Percentiles rank a stretch among this genome's conserved stretches.
phyloP scores from a whole-genome alignment of 805 yeast species.

The Candida cerambycidarum region DNA sequence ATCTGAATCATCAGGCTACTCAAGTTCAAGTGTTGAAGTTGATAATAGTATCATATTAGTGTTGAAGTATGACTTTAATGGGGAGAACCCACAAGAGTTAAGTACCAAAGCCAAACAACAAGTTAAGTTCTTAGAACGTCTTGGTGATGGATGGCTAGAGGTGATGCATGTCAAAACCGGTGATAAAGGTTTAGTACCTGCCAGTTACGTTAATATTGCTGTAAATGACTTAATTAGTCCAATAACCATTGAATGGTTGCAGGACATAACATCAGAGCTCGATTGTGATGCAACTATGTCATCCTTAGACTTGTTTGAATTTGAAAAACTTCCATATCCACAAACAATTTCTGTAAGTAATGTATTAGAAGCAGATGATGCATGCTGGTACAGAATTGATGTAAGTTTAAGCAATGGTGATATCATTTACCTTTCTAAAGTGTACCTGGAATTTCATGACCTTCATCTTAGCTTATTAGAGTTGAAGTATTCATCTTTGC shows the following conservation, averaged over 20 bases:
- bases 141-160: constrained; percentile 42
- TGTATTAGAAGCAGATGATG: constrained; percentile 25
- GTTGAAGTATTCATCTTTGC: constrained; percentile 18
- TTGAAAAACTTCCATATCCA: constrained; percentile 15
- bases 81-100: constrained; percentile 28
- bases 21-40: neutral
- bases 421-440: constrained; percentile 25
- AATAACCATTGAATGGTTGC: constrained; percentile 31
- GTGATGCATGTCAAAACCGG: constrained; percentile 29
- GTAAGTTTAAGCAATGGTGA: constrained; percentile 20
- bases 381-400: constrained; percentile 38
- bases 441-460: constrained; percentile 38
- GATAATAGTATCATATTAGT: constrained; percentile 23
- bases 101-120: constrained; percentile 26
- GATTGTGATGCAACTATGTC: constrained; percentile 1
- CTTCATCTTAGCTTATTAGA: constrained; percentile 23
- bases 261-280: constrained; percentile 5
- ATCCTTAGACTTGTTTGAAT: constrained; percentile 14
- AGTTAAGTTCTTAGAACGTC: constrained; percentile 31
- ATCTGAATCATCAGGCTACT: constrained; percentile 2
- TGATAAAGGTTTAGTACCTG: constrained; percentile 35
- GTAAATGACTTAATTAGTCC: constrained; percentile 39
- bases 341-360: constrained; percentile 21
- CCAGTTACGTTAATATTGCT: constrained; percentile 38
- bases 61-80: constrained; percentile 32